Conservation (phyloP, 2,329 filamentous ascomycete genomes). For the Aureobasidium sp. region DNA sequence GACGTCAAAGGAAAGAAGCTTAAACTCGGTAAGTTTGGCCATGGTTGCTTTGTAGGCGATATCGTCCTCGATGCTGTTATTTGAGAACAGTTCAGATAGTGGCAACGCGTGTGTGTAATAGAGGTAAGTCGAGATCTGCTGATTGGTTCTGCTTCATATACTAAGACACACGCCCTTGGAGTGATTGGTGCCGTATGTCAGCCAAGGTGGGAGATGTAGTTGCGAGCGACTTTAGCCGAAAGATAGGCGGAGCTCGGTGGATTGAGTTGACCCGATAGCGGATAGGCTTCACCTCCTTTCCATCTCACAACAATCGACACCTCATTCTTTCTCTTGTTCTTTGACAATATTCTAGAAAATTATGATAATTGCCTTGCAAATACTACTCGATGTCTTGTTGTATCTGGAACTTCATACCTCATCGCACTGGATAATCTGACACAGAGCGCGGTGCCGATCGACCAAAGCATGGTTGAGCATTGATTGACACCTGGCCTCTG, state of each 20-base stretch:
- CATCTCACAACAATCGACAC: background rate
- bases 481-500: background rate
- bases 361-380: background rate
- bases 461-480: background rate
- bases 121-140: background rate
- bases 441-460: background rate
- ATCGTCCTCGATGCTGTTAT: background rate
- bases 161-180: background rate
- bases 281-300: background rate
- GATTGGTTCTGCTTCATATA: background rate
- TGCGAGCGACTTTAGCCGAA: background rate
- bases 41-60: background rate
- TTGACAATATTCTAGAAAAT: no score
- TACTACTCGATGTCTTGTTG: background rate
- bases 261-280: background rate
- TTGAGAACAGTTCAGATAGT: background rate
- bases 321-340: background rate
- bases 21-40: constrained; percentile 18
- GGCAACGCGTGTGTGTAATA: background rate
- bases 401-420: background rate
- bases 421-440: background rate
- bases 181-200: background rate
- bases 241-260: background rate
- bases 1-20: constrained; percentile 64
- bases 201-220: background rate